These are phyloP conservation scores for Aspergillus novoparasiticus DNA, from an alignment of 2,329 filamentous ascomycete species.

Conservation along the genomic window DNA sequence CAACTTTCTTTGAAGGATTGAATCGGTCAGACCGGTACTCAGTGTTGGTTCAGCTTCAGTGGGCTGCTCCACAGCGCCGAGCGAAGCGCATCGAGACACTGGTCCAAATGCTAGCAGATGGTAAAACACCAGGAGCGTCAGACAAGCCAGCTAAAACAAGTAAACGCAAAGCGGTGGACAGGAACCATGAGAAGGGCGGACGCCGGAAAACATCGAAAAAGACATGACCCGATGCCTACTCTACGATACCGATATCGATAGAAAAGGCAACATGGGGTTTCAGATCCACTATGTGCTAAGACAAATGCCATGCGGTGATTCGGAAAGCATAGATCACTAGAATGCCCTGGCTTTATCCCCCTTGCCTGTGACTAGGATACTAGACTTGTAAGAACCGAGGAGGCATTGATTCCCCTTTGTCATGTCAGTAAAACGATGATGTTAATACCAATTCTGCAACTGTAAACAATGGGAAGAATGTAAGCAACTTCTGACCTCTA, in stretches of 20 bases:
- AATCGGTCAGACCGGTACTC: conserved; percentile 51
- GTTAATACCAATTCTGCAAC: neutral
- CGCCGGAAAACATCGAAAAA: neutral
- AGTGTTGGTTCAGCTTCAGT: conserved; percentile 48
- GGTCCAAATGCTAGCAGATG: conserved; percentile 42
- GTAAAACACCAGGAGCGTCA: neutral
- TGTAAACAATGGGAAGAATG: neutral
- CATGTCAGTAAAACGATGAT: neutral
- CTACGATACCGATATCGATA: neutral
- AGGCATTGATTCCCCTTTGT: neutral
- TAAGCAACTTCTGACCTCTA: neutral
- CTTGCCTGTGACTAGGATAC: neutral
- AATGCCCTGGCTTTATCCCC: neutral
- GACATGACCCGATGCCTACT: neutral
- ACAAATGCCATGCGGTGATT: neutral
- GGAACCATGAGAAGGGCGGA: too few relatives aligned
- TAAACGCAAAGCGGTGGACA: neutral
- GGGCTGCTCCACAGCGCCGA: conserved; percentile 35
- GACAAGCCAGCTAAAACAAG: neutral
- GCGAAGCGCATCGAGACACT: conserved; percentile 46
- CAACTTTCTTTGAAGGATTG: conserved; percentile 33
- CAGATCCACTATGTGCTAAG: neutral
- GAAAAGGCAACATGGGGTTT: neutral
- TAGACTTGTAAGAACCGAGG: neutral
- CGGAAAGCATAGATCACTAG: neutral